Evolutionary conservation across 108 stramenopile genomes (phyloP).

Genomic region (Nannochloropsis gaditana): DNA sequence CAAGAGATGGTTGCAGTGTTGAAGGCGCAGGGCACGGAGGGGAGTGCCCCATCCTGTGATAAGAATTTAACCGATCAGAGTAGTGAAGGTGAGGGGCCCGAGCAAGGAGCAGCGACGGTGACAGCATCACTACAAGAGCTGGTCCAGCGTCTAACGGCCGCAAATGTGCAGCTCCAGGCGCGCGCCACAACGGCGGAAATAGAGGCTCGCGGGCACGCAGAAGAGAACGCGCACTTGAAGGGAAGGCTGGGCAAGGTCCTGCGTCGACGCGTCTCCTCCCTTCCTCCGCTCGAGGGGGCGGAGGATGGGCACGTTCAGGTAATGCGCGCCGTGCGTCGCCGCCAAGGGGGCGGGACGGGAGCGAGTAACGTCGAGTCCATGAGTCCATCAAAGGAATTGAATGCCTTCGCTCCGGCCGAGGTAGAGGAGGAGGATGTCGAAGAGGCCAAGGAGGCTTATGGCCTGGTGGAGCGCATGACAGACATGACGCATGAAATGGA

Average conservation of each 20-base stretch:
- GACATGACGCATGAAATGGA: slow-evolving; percentile 23
- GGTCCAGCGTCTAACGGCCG: neutral
- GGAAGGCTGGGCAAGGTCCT: neutral
- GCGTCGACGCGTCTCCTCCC: slow-evolving; percentile 9
- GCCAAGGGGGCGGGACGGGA: neutral
- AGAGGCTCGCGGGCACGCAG: neutral
- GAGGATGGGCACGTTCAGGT: neutral
- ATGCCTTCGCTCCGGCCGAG: neutral
- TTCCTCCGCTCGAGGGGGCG: neutral
- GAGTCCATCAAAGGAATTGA: no score
- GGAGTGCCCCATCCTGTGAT: no score
- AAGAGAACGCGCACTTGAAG: neutral
- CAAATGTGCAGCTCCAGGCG: neutral
- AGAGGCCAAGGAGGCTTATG: slow-evolving; percentile 13
- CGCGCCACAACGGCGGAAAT: neutral
- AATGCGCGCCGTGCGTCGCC: neutral
- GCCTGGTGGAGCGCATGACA: neutral
- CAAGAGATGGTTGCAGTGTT: neutral
- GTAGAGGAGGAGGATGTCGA: neutral
- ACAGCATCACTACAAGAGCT: neutral
- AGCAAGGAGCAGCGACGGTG: neutral
- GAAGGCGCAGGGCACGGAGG: neutral
- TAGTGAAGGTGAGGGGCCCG: neutral
- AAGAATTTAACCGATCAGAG: no score
- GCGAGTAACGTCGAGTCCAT: neutral